Conservation (phyloP, 2,329 filamentous ascomycete species). For the Ophioceras dolichostomum region DNA sequence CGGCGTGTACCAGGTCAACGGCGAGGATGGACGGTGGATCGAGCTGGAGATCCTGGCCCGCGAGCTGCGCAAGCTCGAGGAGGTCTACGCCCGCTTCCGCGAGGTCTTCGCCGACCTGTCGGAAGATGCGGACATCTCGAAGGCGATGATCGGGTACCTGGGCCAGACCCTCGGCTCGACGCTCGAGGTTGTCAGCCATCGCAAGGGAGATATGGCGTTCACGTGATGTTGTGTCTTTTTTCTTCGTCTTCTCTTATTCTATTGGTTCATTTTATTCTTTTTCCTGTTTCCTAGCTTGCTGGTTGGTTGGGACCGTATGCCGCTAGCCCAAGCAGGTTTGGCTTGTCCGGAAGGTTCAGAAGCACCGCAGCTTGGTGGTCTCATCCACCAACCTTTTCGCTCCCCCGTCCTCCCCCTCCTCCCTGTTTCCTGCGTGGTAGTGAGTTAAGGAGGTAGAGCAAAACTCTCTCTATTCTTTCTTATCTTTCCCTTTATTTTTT, state of each 20-base stretch:
- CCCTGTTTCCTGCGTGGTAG: no score
- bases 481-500: no score
- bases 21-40: slow-evolving; percentile 32
- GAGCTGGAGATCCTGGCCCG: slow-evolving; percentile 33
- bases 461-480: no score
- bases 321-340: background rate
- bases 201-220: slow-evolving; percentile 19
- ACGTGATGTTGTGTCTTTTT: slow-evolving; percentile 6
- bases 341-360: no score
- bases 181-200: slow-evolving; percentile 26
- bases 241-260: background rate
- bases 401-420: no score
- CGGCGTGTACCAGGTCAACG: slow-evolving; percentile 29
- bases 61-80: slow-evolving; percentile 34
- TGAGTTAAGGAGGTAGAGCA: no score
- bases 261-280: background rate
- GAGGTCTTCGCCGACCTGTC: slow-evolving; percentile 26
- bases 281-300: no score
- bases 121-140: slow-evolving; percentile 28
- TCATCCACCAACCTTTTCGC: no score
- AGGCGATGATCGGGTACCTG: slow-evolving; percentile 31
- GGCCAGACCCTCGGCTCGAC: slow-evolving; percentile 28
- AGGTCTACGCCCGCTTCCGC: slow-evolving; percentile 30
- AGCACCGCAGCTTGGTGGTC: background rate
- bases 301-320: no score